Evolutionary conservation across 805 yeast genomes (phyloP).

Genomic region (Saccharomycopsis sp.): DNA sequence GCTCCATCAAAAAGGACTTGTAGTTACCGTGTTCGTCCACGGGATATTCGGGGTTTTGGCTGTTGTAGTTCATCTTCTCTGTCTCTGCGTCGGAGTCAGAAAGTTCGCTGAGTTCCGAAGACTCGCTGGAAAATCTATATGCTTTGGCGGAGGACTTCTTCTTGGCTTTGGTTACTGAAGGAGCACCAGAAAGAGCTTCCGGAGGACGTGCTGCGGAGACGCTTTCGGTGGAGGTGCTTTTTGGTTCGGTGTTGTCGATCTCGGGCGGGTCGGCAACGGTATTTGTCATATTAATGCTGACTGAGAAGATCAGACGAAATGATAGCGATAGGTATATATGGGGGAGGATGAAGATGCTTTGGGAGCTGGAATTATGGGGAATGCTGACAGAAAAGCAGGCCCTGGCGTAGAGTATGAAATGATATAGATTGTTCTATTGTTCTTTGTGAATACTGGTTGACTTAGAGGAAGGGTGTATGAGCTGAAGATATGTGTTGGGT

Average conservation of each 20-base stretch:
- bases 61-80: conserved; percentile 60
- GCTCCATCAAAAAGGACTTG: conserved; percentile 15
- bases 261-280: not conserved
- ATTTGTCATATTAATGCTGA: not conserved
- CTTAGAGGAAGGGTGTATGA: too few relatives aligned
- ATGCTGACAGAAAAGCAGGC: too few relatives aligned
- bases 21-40: conserved; percentile 33
- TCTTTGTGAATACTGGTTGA: too few relatives aligned
- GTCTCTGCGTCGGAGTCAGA: conserved; percentile 83
- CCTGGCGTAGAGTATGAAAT: too few relatives aligned
- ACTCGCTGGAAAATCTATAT: conserved; percentile 14
- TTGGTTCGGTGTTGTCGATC: not conserved
- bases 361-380: too few relatives aligned
- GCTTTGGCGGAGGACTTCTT: not conserved
- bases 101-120: conserved; percentile 48
- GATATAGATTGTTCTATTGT: too few relatives aligned
- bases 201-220: too few relatives aligned
- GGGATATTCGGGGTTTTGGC: conserved; percentile 28
- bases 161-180: not conserved
- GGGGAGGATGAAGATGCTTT: too few relatives aligned
- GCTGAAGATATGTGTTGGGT: too few relatives aligned
- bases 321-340: too few relatives aligned
- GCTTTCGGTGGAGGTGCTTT: not conserved
- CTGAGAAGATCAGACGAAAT: not conserved
- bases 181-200: too few relatives aligned